Evolutionary conservation across 345 rosid species (phyloP).

Genomic region (Toxicodendron radicans): DNA sequence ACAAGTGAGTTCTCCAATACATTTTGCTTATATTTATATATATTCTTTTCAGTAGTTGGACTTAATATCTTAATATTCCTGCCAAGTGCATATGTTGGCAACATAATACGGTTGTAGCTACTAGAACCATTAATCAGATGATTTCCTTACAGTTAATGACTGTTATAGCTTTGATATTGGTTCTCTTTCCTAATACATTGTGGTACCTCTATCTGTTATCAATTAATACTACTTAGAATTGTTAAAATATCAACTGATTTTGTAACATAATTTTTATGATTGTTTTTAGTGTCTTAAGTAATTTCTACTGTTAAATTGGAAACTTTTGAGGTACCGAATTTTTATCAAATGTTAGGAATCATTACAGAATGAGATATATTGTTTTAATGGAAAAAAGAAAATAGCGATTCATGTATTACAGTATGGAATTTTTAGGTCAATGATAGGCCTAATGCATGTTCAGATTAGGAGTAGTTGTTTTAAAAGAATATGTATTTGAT

Average conservation of each 20-base stretch:
- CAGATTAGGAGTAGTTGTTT: background rate
- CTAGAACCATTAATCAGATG: background rate
- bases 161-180: background rate
- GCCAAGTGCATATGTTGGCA: background rate
- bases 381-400: background rate
- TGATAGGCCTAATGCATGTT: background rate
- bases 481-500: background rate
- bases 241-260: no score
- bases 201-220: background rate
- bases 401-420: no score
- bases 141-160: background rate
- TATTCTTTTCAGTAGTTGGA: background rate
- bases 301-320: no score
- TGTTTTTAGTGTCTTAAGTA: no score
- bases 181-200: background rate
- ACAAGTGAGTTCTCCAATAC: constrained; percentile 38
- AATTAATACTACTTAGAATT: background rate
- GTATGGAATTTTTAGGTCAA: background rate
- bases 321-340: no score
- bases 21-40: background rate
- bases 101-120: background rate
- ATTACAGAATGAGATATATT: no score
- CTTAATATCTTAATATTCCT: background rate
- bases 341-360: no score
- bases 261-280: no score